phyloP scores from a whole-genome alignment of 495 filamentous ascomycete species.

The Aspergillus kassunensis region DNA sequence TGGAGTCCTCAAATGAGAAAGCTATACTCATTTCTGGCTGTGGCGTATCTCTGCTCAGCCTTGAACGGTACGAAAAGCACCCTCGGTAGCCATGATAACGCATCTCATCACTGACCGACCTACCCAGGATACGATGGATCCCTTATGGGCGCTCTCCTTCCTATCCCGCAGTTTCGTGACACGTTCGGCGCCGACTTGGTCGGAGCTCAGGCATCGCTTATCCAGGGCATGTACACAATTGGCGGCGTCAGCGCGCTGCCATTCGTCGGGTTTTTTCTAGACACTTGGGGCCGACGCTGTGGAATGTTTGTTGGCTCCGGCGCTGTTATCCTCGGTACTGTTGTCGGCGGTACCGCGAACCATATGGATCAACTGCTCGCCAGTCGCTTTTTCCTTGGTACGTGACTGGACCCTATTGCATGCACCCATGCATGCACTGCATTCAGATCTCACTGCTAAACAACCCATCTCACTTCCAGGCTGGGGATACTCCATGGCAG shows the following conservation, averaged over 20 bases:
- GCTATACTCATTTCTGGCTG: too few species aligned
- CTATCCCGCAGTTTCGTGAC: constrained; percentile 9
- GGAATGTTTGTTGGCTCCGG: constrained; percentile 61
- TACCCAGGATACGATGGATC: constrained; percentile 15
- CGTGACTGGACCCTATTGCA: too few species aligned
- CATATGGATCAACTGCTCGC: constrained; percentile 52
- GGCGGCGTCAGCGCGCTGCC: constrained; percentile 50
- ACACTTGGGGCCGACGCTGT: constrained; percentile 54
- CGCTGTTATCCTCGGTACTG: constrained; percentile 55
- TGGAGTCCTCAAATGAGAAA: too few species aligned
- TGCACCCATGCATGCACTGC: too few species aligned
- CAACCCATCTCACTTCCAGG: too few species aligned
- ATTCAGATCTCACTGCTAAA: too few species aligned
- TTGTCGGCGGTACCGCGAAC: constrained; percentile 40
- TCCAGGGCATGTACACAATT: constrained; percentile 57
- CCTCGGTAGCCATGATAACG: too few species aligned
- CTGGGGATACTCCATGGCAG: constrained; percentile 62
- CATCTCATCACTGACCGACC: background rate
- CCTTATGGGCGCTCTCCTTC: constrained; percentile 14
- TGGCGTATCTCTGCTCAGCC: too few species aligned
- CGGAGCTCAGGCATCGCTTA: constrained; percentile 43
- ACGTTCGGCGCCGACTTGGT: constrained; percentile 7
- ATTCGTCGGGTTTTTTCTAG: constrained; percentile 47
- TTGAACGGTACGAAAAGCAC: too few species aligned
- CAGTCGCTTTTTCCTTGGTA: constrained; percentile 63